Evolutionary conservation across 1,139 yeast species (phyloP), one percentile per base, ranked within the genome.

Genomic region (Hemisphaericaspora lyxosophila): DNA sequence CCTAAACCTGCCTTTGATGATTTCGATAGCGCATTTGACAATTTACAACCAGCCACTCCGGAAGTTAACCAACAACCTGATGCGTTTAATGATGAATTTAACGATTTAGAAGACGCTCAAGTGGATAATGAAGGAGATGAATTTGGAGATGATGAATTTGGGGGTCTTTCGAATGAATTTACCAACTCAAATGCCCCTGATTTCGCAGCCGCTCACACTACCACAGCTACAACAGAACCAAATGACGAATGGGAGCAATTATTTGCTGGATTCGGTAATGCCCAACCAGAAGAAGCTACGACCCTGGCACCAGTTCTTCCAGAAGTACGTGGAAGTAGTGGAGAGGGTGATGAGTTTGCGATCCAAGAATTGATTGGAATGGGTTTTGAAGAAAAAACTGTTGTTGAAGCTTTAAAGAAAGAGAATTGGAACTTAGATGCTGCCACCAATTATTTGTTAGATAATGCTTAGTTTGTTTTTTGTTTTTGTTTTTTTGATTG

Each of bases 231-330:
- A 26, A 35, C 45, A 4, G 45, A 41, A 22, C 66, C 57, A 7
- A 75, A 76, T 41, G 95, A 87, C 53, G 97, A 89, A 59, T 89
- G 97, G 97, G 96, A 89, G 53, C 94, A 88, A 60, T 73, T 89
- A 23, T 89, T 89, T 67, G 94, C 95, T 2, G 96, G 95, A 0
- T 85, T 88, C 57, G 92, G 92, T 22, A 85, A 82, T 51, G 71
- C 72, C 24, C 67, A 69, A 36, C 60, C 53, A 13, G 41, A 27
- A 4, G 41, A 42, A 9, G 45, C 41, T 38, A 40, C 38, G 14
- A 41, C 47, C 13, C 47, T 50, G n/a, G 34, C 34, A 22, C 41
- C 34, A 13, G 33, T 34, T 2, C 33, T 38, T 11, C 33, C 42
- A 27, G 35, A 40, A 16, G 19, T 26, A 6, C 18, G 25, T 17